Evolutionary conservation across 2,329 filamentous ascomycete species (phyloP), one percentile per base, ranked within the genome.

Genomic region (Beauveria scarabaeidicola): DNA sequence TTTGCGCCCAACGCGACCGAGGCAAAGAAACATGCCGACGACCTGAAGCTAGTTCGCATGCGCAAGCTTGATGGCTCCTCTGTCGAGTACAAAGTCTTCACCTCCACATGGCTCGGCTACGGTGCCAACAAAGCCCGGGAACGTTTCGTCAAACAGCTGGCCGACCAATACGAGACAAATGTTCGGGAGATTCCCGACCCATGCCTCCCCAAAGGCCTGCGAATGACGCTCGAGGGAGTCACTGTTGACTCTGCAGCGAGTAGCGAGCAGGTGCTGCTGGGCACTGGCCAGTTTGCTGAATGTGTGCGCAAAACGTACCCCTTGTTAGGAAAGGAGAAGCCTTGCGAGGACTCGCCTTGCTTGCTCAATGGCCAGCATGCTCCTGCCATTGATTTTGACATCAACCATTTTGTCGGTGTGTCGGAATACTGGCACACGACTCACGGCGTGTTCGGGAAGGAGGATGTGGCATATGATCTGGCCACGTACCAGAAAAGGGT

Each of bases 401-500:
- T 97, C 40, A 99, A 99, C 67, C 95, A 97, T 71, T 99, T 99
- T 68, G 87, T 99, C 29, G 94, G 94, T 11, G 93, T 99, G 3
- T 97, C 93, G 1, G 94, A 99, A 70, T 99, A 96, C 74, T 99
- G 94, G 93, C 94, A 99, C 72, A 96, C 93, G 0, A 99, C 94
- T 0, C 94, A 99, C 67, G 91, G 94, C 58, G 87, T 97, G 2
- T 97, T 99, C 66, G 85, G 85, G 4, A 85, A 90, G 64, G 81
- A 83, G 62, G 87, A 89, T 65, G 89, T 91, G 65, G 85, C 89
- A 0, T 99, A 97, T 71, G 91, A 97, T 68, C 90, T 96, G 65
- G 83, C 87, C 62, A 91, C 89, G 0, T 99, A 97, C 67, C 92
- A 97, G 69, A 80, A 87, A 63, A 85, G 88, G 40, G 94, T 97